These are phyloP conservation scores for Apodospora peruviana DNA, from an alignment of 495 filamentous ascomycete species.

Conservation along the genomic window DNA sequence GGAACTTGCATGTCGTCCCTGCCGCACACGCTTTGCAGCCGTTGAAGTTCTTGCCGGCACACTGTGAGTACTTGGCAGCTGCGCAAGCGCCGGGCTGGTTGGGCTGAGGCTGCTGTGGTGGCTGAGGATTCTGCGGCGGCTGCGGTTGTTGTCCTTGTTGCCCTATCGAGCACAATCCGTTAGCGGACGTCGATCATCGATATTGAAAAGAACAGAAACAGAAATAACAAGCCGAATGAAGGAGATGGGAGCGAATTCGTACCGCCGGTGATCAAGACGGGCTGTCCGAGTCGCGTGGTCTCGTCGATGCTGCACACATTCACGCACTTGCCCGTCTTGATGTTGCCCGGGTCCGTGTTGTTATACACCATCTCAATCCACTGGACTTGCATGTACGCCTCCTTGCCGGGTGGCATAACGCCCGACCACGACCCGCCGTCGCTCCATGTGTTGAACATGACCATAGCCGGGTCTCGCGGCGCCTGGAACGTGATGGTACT, in stretches of 20 bases:
- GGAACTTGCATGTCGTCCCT: slow-evolving; percentile 36
- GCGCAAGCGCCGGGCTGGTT: slow-evolving; percentile 10
- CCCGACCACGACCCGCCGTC: slow-evolving; percentile 70
- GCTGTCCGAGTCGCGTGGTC: slow-evolving; percentile 31
- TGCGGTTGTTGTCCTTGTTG: neutral
- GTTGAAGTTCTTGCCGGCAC: slow-evolving; percentile 42
- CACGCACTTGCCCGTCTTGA: slow-evolving; percentile 23
- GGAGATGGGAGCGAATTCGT: too few species aligned
- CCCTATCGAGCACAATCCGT: neutral
- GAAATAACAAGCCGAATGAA: slow-evolving; percentile 2
- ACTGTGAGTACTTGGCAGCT: slow-evolving; percentile 37
- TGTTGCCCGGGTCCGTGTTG: slow-evolving; percentile 27
- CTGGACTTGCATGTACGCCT: slow-evolving; percentile 62
- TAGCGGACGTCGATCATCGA: too few species aligned
- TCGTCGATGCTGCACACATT: slow-evolving; percentile 49
- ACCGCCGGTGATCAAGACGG: slow-evolving; percentile 22
- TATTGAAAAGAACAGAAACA: neutral
- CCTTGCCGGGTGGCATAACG: slow-evolving; percentile 53
- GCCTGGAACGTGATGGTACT: slow-evolving; percentile 57
- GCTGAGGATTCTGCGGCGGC: neutral
- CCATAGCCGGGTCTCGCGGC: slow-evolving; percentile 51
- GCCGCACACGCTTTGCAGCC: slow-evolving; percentile 39
- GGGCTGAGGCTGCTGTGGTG: neutral
- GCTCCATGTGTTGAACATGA: slow-evolving; percentile 72
- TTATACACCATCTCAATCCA: slow-evolving; percentile 75